A percentile compares a stretch with the other conserved stretches of the same genome.
Conservation (phyloP, 1,284 basidiomycete genomes). For the Ceraceosorus bombacis region DNA sequence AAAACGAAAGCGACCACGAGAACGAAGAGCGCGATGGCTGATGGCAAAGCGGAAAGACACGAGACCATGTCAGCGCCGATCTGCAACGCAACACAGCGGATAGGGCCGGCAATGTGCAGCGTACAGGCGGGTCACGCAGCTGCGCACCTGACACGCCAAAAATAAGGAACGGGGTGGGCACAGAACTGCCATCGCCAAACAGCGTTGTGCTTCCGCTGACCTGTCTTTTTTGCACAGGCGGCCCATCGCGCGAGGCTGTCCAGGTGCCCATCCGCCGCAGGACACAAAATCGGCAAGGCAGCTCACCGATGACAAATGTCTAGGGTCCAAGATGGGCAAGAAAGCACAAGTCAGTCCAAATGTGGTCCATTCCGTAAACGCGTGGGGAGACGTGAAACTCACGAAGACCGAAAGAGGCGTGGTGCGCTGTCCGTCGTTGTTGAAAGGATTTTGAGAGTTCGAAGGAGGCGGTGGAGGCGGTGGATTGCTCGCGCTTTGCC, state of each 20-base stretch:
- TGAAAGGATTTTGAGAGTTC: slow-evolving; percentile 12
- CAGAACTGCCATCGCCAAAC: slow-evolving; percentile 1
- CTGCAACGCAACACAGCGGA: too few relatives aligned
- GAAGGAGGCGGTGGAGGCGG: slow-evolving; percentile 13
- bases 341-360: background rate
- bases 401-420: slow-evolving; percentile 39
- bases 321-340: slow-evolving; percentile 6
- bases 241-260: too few relatives aligned
- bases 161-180: slow-evolving; percentile 27
- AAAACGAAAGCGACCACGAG: slow-evolving; percentile 42
- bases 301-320: slow-evolving; percentile 41
- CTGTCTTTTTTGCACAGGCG: too few relatives aligned
- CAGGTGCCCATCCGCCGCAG: background rate
- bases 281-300: slow-evolving; percentile 2
- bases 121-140: background rate
- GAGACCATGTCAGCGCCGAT: background rate
- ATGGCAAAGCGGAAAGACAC: slow-evolving; percentile 5
- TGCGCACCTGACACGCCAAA: slow-evolving; percentile 17
- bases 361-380: background rate
- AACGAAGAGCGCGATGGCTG: slow-evolving; percentile 43
- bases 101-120: too few relatives aligned
- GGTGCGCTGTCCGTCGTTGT: slow-evolving; percentile 15
- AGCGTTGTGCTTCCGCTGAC: too few relatives aligned
- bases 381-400: slow-evolving; percentile 15
- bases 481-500: slow-evolving; percentile 1